Base-by-base conservation (phyloP, 352 stramenopile genomes). In the Pythium plurisporium region DNA sequence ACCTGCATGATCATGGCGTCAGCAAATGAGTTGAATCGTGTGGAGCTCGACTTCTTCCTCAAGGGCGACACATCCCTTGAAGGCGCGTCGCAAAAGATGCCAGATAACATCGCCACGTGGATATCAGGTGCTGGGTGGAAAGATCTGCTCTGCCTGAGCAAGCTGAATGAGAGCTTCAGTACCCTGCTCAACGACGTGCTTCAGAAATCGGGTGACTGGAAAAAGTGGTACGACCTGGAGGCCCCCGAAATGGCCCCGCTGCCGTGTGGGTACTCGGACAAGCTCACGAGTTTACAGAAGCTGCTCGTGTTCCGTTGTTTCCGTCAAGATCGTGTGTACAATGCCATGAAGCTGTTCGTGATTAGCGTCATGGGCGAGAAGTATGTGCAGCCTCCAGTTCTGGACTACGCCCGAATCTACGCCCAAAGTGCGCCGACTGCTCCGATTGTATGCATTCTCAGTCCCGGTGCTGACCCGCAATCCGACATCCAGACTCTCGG, bases 361-460 rank as follows among this genome's bases (percentile, higher is more conserved):
- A 91, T 96, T 42, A 77, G 72, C 22, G 58, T 86, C 8, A 95
- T 98, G 79, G 87, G 92, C 7, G 91, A 98, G 55, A 96, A 96
- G 55, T 98, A 92, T 44, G 94, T 98, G 9, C 94, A 98, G 67
- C 94, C 94, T 9, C 95, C 95, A 0, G 91, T 98, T 26, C 69
- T 98, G 0, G 89, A 98, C 65, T 98, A 98, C 65, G 70, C 75
- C 1, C 83, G 92, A 2, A 97, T 98, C 23, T 98, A 95, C 69
- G 76, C 79, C 3, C 92, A 98, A 54, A 96, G 82, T 58, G 82
- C 76, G 3, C 68, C 89, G 5, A 76, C 70, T 5, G 76, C 90
- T 5, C 95, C 95, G 2, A 97, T 98, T 40, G 91, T 98, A 15
- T 98, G 97, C 67, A 98, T 98, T 31, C 56, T 98, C 29, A 96